Evolutionary conservation across 2,329 filamentous ascomycete genomes (phyloP).

Genomic region (Sporothrix curviconia): DNA sequence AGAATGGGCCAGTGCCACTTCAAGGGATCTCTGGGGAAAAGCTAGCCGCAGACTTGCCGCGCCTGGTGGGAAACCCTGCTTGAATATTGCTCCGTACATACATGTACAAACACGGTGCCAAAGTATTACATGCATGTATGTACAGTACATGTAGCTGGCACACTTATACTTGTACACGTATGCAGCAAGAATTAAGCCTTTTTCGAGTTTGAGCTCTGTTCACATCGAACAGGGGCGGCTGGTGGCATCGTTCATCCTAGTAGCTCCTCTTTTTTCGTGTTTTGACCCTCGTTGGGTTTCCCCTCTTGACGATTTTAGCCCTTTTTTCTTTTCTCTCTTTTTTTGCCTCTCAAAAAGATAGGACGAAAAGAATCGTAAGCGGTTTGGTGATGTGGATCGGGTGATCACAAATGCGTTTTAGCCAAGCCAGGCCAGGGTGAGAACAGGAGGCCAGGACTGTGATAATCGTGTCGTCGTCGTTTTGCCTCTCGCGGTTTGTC

Average conservation of each 20-base stretch:
- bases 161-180: background rate
- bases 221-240: no score
- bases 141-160: background rate
- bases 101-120: conserved; percentile 1
- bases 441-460: no score
- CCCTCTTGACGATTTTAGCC: background rate
- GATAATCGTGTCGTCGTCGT: no score
- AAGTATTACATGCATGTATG: no score
- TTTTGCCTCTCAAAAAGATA: background rate
- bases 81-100: background rate
- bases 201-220: background rate
- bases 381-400: background rate
- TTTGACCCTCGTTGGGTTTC: background rate
- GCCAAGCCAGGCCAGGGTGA: conserved; percentile 1
- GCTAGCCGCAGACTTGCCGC: background rate
- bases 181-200: conserved; percentile 1
- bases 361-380: background rate
- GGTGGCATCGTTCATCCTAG: no score
- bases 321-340: conserved; percentile 3
- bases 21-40: no score
- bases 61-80: background rate
- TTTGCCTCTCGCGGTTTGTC: background rate
- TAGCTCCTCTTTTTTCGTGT: background rate
- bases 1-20: no score
- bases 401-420: conserved; percentile 9